Percentiles rank a stretch among this genome's conserved stretches.
Evolutionary conservation across 2,329 filamentous ascomycete species (phyloP).

Genomic region (Fusarium protoensiforme): DNA sequence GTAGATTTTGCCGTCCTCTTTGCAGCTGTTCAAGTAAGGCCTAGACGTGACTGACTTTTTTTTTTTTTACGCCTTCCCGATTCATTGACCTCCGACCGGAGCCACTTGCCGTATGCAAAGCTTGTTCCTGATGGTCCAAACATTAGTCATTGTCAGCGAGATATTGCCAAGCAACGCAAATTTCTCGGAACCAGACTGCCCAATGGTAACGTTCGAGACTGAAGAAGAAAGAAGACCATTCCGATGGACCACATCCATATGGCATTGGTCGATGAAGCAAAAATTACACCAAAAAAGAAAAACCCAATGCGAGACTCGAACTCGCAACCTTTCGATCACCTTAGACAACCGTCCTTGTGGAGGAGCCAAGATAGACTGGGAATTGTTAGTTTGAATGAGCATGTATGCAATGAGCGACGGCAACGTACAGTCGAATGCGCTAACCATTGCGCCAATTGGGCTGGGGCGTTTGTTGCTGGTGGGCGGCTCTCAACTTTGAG

Average conservation of each 20-base stretch:
- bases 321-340: slow-evolving; percentile 1
- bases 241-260: neutral
- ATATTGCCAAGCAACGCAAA: neutral
- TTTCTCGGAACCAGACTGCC: neutral
- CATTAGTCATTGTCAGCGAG: neutral
- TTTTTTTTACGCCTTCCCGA: neutral
- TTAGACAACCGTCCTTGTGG: neutral
- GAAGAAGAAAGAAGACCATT: neutral
- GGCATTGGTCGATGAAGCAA: neutral
- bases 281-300: neutral
- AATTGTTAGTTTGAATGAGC: neutral
- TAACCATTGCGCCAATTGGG: slow-evolving; percentile 1
- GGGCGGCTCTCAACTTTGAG: neutral
- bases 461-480: neutral
- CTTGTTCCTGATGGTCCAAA: neutral
- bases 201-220: neutral
- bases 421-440: neutral
- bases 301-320: neutral
- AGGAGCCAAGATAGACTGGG: neutral
- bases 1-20: neutral
- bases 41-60: slow-evolving; percentile 15
- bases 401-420: neutral
- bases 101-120: slow-evolving; percentile 1
- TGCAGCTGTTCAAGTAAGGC: slow-evolving; percentile 4
- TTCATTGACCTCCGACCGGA: slow-evolving; percentile 1